Base-by-base conservation (phyloP, 2,329 filamentous ascomycete species). In the Anthostomella pinea region DNA sequence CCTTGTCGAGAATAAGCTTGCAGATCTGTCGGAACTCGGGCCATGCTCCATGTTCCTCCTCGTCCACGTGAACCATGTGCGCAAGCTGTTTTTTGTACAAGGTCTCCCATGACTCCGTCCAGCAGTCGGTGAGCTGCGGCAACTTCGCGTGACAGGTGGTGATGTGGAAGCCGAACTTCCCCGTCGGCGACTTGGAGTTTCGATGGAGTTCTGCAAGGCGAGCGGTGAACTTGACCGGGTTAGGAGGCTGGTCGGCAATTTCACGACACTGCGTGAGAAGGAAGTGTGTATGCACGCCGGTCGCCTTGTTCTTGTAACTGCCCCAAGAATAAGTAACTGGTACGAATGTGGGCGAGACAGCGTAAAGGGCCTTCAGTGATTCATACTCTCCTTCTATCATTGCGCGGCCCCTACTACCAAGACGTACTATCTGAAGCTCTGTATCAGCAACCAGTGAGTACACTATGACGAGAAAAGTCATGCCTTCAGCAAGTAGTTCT, bases 111-210 rank as follows among this genome's bases (percentile, higher is more conserved):
- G 48, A 46, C 3, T 51, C 33, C 14, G 37, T 42, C 39, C 40
- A 48, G 24, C 23, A 32, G 22, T 52, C 38, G 5, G 39, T 33
- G 39, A 41, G 13, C 38, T 49, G 35, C 40, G 44, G 35, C 7
- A 27, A 25, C 11, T 29, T 43, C 10, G 25, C 25, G 29, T 39
- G 35, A 29, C 38, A 51, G 8, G 54, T 58, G 5, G 44, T 41
- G 6, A 49, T 39, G 33, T 51, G 46, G 22, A 57, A 58, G n/a
- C 56, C 56, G 18, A 56, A 60, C 43, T 54, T 54, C 3, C 53
- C 53, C 1, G 41, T 57, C 3, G 54, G 49, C n/a, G n/a, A n/a
- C n/a, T n/a, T n/a, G n/a, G n/a, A n/a, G n/a, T n/a, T n/a, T n/a
- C 4, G 52, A 49, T 56, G 53, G 17, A 57, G 23, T 15, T 53